phyloP scores from a whole-genome alignment of 176 grass and related monocot genomes.

The Oryza longistaminata region DNA sequence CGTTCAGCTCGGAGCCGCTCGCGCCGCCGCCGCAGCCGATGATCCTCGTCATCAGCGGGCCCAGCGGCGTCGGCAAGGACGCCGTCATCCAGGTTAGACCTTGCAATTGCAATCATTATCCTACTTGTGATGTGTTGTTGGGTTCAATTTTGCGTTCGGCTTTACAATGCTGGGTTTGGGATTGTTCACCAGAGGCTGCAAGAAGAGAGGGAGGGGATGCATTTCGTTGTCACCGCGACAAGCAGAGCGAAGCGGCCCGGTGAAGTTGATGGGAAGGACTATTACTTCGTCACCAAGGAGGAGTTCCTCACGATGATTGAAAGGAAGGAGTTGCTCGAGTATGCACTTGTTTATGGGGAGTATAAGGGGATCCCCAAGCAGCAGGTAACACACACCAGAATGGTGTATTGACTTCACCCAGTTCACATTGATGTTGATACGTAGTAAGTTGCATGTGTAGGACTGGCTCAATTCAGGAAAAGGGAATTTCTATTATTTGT shows the following conservation, averaged over 20 bases:
- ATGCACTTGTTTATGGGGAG: conserved; percentile 91
- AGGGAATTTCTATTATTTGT: background rate
- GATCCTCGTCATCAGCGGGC: conserved; percentile 91
- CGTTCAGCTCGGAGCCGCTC: conserved; percentile 79
- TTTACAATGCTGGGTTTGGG: conserved; percentile 8
- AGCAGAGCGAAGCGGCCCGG: conserved; percentile 64
- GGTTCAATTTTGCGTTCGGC: background rate
- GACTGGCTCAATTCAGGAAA: background rate
- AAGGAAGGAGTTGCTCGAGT: conserved; percentile 80
- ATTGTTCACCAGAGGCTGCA: conserved; percentile 63
- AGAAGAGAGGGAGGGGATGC: conserved; percentile 78
- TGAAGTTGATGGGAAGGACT: conserved; percentile 94
- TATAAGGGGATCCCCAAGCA: conserved; percentile 96
- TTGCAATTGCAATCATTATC: background rate
- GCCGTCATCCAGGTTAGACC: conserved; percentile 80
- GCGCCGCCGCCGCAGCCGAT: conserved; percentile 68
- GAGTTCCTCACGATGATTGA: conserved; percentile 87
- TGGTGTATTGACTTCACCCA: background rate
- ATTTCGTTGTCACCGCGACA: conserved; percentile 83
- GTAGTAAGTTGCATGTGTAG: background rate
- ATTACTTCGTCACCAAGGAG: conserved; percentile 87
- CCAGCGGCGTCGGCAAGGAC: conserved; percentile 95
- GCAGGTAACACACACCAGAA: conserved; percentile 55
- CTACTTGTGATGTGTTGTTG: background rate
- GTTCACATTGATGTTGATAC: background rate